These are phyloP conservation scores for Chaetomiaceae sp. DNA, from an alignment of 2,329 filamentous ascomycete genomes.

Conservation along the genomic window DNA sequence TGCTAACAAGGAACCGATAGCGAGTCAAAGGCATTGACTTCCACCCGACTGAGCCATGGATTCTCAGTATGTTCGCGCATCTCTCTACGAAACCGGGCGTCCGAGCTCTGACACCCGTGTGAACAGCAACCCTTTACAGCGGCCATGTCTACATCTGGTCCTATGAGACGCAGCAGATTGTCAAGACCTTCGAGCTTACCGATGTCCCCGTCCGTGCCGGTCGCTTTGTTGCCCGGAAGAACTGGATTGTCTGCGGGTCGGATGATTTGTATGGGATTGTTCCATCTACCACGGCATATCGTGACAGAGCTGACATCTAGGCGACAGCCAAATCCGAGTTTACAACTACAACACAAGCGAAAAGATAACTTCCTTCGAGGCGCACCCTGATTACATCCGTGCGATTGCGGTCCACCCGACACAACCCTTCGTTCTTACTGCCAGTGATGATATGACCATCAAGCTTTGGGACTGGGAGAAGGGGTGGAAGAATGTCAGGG, in stretches of 20 bases:
- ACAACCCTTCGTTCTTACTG: constrained; percentile 91
- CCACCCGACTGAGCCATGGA: constrained; percentile 94
- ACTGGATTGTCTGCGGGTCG: constrained; percentile 95
- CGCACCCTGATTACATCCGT: constrained; percentile 96
- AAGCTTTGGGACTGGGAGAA: constrained; percentile 99
- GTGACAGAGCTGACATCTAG: constrained; percentile 59
- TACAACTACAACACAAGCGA: constrained; percentile 99
- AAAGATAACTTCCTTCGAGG: constrained; percentile 96
- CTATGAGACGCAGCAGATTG: constrained; percentile 91
- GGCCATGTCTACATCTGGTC: constrained; percentile 99
- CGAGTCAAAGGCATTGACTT: constrained; percentile 97
- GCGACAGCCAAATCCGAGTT: constrained; percentile 59
- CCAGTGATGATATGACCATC: constrained; percentile 97
- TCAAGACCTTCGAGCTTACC: constrained; percentile 98
- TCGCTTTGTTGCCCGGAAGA: constrained; percentile 95
- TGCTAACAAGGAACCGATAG: constrained; percentile 64
- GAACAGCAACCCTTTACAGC: constrained; percentile 72
- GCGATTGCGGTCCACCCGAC: constrained; percentile 94
- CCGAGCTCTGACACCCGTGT: constrained; percentile 13
- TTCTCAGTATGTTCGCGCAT: constrained; percentile 54
- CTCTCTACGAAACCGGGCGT: too few species aligned
- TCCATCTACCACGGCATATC: too few species aligned
- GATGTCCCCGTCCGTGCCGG: constrained; percentile 97
- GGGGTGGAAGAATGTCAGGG: constrained; percentile 93
- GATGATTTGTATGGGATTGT: constrained; percentile 71